Evolutionary conservation across 116 monocot genomes (phyloP).

Genomic region (Posidonia oceanica): DNA sequence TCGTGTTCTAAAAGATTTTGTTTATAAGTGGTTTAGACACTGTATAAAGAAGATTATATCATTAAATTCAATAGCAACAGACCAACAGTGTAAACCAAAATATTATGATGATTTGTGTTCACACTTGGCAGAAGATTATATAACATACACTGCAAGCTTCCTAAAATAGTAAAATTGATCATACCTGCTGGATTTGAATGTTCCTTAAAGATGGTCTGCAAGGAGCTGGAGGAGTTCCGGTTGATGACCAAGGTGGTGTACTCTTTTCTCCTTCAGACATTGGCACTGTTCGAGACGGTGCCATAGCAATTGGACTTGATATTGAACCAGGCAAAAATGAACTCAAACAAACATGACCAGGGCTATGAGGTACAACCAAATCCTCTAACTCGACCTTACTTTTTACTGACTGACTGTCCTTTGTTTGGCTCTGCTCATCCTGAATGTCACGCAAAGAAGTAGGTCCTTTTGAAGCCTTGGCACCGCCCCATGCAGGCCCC

Average conservation of each 20-base stretch:
- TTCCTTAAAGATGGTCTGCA: conserved; percentile 70
- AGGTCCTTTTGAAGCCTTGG: conserved; percentile 38
- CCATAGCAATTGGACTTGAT: conserved; percentile 51
- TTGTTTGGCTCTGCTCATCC: conserved; percentile 73
- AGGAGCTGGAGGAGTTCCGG: conserved; percentile 48
- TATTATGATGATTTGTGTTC: neutral
- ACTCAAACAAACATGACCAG: conserved; percentile 36
- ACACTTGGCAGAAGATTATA: neutral
- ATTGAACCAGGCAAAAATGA: conserved; percentile 28
- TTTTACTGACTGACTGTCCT: conserved; percentile 1
- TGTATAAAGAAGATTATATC: no score
- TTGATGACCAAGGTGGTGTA: conserved; percentile 81
- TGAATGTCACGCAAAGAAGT: conserved; percentile 86
- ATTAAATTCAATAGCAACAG: no score
- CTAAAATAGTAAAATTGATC: neutral
- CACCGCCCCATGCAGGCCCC: conserved; percentile 94
- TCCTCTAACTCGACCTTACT: conserved; percentile 16
- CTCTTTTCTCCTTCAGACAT: conserved; percentile 54
- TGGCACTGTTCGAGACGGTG: conserved; percentile 13
- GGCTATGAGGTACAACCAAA: conserved; percentile 12
- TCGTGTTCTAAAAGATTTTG: no score
- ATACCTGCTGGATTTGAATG: conserved; percentile 98
- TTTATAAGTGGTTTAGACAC: no score
- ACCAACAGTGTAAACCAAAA: no score
- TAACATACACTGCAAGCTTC: no score